These are phyloP conservation scores for Zymoseptoria passerinii DNA, from an alignment of 2,329 filamentous ascomycete species.

Conservation along the genomic window DNA sequence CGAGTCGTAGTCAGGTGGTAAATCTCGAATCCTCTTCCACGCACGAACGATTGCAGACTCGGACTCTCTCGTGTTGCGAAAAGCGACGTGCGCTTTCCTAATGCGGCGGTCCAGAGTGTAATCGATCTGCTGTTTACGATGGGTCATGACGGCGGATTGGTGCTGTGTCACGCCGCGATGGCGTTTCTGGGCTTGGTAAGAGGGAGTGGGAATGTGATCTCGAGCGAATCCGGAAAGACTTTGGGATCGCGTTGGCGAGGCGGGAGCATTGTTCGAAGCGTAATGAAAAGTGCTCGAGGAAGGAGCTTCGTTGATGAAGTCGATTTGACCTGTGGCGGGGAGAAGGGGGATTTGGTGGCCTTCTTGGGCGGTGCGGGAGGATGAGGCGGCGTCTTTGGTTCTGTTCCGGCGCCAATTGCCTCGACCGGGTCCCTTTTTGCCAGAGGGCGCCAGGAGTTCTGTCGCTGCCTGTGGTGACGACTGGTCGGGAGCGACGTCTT, in stretches of 20 bases:
- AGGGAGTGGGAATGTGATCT: slow-evolving; percentile 28
- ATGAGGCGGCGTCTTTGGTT: slow-evolving; percentile 14
- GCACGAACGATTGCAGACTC: slow-evolving; percentile 62
- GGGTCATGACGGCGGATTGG: slow-evolving; percentile 71
- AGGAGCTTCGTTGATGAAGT: slow-evolving; percentile 22
- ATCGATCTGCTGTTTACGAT: slow-evolving; percentile 70
- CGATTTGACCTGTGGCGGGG: slow-evolving; percentile 24
- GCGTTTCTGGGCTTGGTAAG: slow-evolving; percentile 40
- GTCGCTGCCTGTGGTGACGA: slow-evolving; percentile 20
- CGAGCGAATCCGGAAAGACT: slow-evolving; percentile 3
- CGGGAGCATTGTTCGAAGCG: slow-evolving; percentile 6
- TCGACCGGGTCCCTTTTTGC: slow-evolving; percentile 39
- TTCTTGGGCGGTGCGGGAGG: slow-evolving; percentile 1
- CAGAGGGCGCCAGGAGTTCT: slow-evolving; percentile 17
- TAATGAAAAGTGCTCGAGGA: slow-evolving; percentile 4
- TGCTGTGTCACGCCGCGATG: slow-evolving; percentile 71
- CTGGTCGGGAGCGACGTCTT: slow-evolving; percentile 27
- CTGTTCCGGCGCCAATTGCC: slow-evolving; percentile 42
- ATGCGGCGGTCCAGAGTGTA: slow-evolving; percentile 71
- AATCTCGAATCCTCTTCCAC: slow-evolving; percentile 51
- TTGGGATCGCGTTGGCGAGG: slow-evolving; percentile 10
- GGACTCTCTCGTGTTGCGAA: slow-evolving; percentile 52
- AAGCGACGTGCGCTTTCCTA: slow-evolving; percentile 55
- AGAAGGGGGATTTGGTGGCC: slow-evolving; percentile 28
- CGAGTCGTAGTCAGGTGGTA: slow-evolving; percentile 40